A percentile compares a stretch with the other conserved stretches of the same genome.
phyloP scores from a whole-genome alignment of 1,284 basidiomycete species.

The Sphaerobolus stellatus region DNA sequence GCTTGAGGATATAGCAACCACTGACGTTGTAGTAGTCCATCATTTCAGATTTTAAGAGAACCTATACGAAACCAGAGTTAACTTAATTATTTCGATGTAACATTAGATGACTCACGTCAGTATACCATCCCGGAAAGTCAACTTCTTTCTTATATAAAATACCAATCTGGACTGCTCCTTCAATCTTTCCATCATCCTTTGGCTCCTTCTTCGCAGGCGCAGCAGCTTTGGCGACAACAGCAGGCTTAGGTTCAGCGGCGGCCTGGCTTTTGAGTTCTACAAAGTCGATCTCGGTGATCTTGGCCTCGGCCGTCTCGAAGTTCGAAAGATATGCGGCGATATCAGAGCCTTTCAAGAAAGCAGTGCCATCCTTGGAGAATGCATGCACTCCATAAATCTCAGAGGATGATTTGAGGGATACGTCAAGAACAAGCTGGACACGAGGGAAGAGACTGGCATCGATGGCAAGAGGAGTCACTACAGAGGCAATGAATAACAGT shows the following conservation, averaged over 20 bases:
- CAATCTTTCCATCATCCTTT: conserved; percentile 79
- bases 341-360: conserved; percentile 77
- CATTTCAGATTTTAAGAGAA: conserved; percentile 98
- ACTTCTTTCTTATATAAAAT: conserved; percentile 94
- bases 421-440: conserved; percentile 75
- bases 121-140: conserved; percentile 94
- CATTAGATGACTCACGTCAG: conserved; percentile 59
- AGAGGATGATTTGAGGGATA: conserved; percentile 66
- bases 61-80: conserved; percentile 45
- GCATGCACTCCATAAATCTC: conserved; percentile 71
- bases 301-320: conserved; percentile 62
- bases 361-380: conserved; percentile 64
- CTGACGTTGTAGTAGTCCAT: conserved; percentile 98
- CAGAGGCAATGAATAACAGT: conserved; percentile 10
- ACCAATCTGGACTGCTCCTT: conserved; percentile 87
- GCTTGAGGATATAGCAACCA: conserved; percentile 98
- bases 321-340: conserved; percentile 71
- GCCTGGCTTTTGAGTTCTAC: conserved; percentile 54
- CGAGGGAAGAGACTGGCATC: conserved; percentile 71
- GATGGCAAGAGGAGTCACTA: conserved; percentile 80
- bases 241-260: conserved; percentile 25
- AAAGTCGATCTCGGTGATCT: conserved; percentile 76
- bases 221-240: conserved; percentile 27
- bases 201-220: conserved; percentile 48
- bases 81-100: neutral